Percentiles rank a stretch among this genome's conserved stretches.
Conservation (phyloP, 805 yeast species). For the Teunomyces barrocoloradensis region DNA sequence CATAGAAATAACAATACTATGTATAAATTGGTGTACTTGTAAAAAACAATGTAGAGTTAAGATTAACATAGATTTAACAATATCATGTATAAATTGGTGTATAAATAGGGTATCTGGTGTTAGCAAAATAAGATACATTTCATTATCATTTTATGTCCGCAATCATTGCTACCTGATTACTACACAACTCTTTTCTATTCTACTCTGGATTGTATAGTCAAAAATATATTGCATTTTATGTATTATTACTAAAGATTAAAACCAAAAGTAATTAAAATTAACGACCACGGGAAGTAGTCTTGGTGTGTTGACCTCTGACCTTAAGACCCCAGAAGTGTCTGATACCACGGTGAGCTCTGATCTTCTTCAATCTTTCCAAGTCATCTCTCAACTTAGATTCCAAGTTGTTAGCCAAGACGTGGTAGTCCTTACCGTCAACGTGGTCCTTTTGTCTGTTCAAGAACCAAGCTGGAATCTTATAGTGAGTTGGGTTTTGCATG, state of each 20-base stretch:
- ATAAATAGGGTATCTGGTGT: no score
- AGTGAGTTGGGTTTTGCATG: conserved; percentile 99
- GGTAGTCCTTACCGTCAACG: conserved; percentile 98
- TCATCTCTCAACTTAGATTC: conserved; percentile 99
- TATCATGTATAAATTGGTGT: no score
- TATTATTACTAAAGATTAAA: conserved; percentile 5
- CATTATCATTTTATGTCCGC: not conserved
- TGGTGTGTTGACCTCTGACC: conserved; percentile 99
- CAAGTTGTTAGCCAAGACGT: conserved; percentile 97
- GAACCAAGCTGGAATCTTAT: conserved; percentile 99
- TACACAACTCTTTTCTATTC: not conserved
- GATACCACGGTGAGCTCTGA: conserved; percentile 99
- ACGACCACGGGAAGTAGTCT: conserved; percentile 97
- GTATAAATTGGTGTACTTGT: no score
- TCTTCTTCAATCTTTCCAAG: conserved; percentile 99
- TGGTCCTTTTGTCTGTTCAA: conserved; percentile 99
- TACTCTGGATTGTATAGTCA: conserved; percentile 1
- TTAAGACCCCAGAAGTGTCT: conserved; percentile 99
- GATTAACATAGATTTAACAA: no score
- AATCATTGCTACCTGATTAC: not conserved
- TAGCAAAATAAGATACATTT: no score
- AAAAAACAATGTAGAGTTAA: no score
- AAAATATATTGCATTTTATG: conserved; percentile 11
- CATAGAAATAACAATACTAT: no score
- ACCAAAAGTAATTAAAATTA: conserved; percentile 20